phyloP scores from a whole-genome alignment of 805 yeast species.

The Candida methanosorbosa region DNA sequence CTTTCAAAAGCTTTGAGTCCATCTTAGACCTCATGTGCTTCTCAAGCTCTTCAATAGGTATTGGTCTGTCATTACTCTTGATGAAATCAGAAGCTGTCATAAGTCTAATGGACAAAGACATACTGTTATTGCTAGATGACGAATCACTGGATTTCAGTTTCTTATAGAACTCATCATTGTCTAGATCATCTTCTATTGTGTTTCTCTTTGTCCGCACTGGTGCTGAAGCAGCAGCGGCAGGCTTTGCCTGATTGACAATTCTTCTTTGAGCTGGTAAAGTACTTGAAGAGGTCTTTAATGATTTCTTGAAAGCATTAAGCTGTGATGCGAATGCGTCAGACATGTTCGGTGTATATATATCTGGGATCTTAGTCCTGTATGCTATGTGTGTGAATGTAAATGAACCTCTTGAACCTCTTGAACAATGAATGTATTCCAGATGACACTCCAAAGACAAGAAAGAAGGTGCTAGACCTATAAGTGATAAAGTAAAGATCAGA shows the following conservation, averaged over 20 bases:
- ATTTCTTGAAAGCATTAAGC: conserved; percentile 56
- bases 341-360: conserved; percentile 16
- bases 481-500: too few species aligned
- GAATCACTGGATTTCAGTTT: neutral
- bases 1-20: conserved; percentile 54
- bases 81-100: conserved; percentile 89
- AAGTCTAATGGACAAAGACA: conserved; percentile 79
- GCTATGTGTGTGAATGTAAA: too few species aligned
- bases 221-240: neutral
- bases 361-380: neutral
- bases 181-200: conserved; percentile 9
- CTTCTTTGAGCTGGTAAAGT: conserved; percentile 33
- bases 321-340: conserved; percentile 28
- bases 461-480: too few species aligned
- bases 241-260: conserved; percentile 8
- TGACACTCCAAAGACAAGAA: too few species aligned
- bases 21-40: conserved; percentile 58
- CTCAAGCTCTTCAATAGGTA: conserved; percentile 55
- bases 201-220: conserved; percentile 4
- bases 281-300: conserved; percentile 46
- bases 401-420: too few species aligned
- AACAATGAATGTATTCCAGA: too few species aligned
- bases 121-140: conserved; percentile 15
- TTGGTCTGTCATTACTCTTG: conserved; percentile 62
- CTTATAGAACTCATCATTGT: conserved; percentile 3